Percentiles rank a stretch among this genome's conserved stretches.
Evolutionary conservation across 2,329 filamentous ascomycete genomes (phyloP).

Genomic region (Ophiostoma ulmi): DNA sequence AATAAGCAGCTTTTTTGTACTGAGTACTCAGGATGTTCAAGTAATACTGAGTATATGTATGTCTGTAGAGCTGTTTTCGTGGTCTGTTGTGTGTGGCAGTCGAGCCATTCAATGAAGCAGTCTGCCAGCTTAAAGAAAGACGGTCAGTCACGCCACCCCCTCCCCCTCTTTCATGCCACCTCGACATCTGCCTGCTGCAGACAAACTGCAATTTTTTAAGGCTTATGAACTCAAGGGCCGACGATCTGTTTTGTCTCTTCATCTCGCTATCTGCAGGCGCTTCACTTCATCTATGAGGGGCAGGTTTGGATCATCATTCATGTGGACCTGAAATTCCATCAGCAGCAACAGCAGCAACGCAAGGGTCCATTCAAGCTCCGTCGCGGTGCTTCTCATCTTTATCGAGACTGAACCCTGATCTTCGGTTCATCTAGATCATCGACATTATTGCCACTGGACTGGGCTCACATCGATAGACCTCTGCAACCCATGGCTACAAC

Average conservation of each 20-base stretch:
- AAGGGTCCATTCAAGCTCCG: neutral
- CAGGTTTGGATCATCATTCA: neutral
- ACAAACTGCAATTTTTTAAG: neutral
- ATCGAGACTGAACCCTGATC: neutral
- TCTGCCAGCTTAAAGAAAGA: neutral
- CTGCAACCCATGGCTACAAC: neutral
- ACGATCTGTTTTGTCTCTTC: neutral
- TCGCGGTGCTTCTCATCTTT: neutral
- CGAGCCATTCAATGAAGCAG: neutral
- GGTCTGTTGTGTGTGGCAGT: no score
- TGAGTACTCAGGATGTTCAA: neutral
- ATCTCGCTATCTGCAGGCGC: neutral
- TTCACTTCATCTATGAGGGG: neutral
- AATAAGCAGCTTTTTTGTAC: slow-evolving; percentile 4
- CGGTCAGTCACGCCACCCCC: slow-evolving; percentile 13
- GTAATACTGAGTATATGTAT: no score
- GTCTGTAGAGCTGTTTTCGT: neutral
- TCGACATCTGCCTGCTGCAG: neutral
- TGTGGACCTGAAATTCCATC: slow-evolving; percentile 16
- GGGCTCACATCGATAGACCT: neutral
- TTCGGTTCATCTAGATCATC: neutral
- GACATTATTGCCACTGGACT: neutral
- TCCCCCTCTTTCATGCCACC: slow-evolving; percentile 6
- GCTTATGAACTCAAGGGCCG: no score
- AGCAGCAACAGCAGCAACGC: neutral